phyloP scores from a whole-genome alignment of 768 basidiomycete species.

The Panellus pusillus region DNA sequence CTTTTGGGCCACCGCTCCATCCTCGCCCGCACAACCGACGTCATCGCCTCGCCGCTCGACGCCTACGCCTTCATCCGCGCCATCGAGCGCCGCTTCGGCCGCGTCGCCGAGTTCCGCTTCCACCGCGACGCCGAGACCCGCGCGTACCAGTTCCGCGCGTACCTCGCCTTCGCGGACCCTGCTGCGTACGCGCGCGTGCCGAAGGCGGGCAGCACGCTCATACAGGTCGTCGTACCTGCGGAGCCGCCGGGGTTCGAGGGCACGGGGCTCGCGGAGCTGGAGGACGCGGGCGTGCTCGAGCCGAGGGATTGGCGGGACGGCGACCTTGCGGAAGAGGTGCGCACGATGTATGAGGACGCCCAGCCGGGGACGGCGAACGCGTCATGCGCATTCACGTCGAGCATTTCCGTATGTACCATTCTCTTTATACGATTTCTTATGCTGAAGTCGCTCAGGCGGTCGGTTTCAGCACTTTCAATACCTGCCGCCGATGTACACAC shows the following conservation, averaged over 20 bases:
- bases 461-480: neutral
- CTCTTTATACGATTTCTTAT: neutral
- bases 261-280: neutral
- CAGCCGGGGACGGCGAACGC: constrained; percentile 2
- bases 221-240: neutral
- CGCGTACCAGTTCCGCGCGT: neutral
- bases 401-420: neutral
- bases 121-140: constrained; percentile 1
- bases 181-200: constrained; percentile 11
- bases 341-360: neutral
- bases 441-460: neutral
- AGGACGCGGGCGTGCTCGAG: neutral
- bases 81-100: constrained; percentile 41
- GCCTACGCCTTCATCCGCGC: constrained; percentile 52
- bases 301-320: constrained; percentile 4
- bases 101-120: constrained; percentile 9
- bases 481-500: neutral
- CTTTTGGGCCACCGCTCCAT: constrained; percentile 31
- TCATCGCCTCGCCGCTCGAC: constrained; percentile 47
- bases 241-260: neutral
- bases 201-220: neutral
- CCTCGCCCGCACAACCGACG: constrained; percentile 40
- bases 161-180: constrained; percentile 8
- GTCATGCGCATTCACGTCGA: constrained; percentile 1
- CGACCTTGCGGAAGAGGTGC: constrained; percentile 6